Conservation (phyloP, 805 yeast genomes). For the Candida krabiensis region DNA sequence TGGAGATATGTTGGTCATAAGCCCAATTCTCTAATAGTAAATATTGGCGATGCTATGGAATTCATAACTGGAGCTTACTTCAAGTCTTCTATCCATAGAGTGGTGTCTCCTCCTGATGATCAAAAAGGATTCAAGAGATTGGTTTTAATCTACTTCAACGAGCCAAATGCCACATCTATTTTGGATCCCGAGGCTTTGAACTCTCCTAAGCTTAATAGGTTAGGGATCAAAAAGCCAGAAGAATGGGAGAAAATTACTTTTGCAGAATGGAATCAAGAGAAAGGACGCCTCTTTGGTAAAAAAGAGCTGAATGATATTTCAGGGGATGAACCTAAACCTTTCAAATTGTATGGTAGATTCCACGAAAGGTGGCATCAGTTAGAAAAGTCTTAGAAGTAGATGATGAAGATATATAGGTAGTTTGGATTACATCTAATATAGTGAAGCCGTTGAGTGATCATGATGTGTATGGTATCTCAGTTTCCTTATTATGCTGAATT, state of each 20-base stretch:
- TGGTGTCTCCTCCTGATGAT: slow-evolving; percentile 44
- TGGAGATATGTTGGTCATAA: slow-evolving; percentile 42
- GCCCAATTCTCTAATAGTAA: slow-evolving; percentile 40
- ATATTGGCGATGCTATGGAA: slow-evolving; percentile 42
- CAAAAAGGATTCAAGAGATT: slow-evolving; percentile 37
- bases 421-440: too few species aligned
- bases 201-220: slow-evolving; percentile 36
- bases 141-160: slow-evolving; percentile 43
- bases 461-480: too few species aligned
- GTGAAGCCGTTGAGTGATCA: too few species aligned
- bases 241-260: slow-evolving; percentile 36
- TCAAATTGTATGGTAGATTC: slow-evolving; percentile 39
- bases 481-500: too few species aligned
- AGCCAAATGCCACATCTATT: slow-evolving; percentile 36
- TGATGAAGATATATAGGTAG: too few species aligned
- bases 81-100: slow-evolving; percentile 47
- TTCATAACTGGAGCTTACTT: slow-evolving; percentile 46
- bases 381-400: too few species aligned
- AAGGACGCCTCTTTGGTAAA: slow-evolving; percentile 45
- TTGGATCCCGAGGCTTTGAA: slow-evolving; percentile 44
- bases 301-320: slow-evolving; percentile 9
- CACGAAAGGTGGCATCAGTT: slow-evolving; percentile 46
- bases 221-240: slow-evolving; percentile 33
- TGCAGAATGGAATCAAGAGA: slow-evolving; percentile 44
- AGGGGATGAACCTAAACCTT: slow-evolving; percentile 14